Evolutionary conservation across 2,329 filamentous ascomycete species (phyloP), one percentile per base, ranked within the genome.

Genomic region (Fusarium sarcochroum): DNA sequence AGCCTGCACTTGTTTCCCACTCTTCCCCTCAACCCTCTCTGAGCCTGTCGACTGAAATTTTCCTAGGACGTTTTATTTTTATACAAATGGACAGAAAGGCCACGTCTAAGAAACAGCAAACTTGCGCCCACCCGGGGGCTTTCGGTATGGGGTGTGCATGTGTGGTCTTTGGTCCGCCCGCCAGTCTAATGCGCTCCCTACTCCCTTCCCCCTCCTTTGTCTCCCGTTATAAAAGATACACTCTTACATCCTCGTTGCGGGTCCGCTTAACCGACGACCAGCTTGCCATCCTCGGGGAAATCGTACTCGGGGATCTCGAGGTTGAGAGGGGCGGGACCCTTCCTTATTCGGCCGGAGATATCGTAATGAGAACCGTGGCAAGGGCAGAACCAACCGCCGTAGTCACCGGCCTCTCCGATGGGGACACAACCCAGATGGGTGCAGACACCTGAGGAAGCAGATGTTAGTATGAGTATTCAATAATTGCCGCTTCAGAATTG

Each of bases 291-390:
- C 80, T 95, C 92, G 69, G 93, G 90, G 89, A 99, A 98, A 77
- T 93, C 93, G 87, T 98, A 97, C 77, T 83, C 81, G 73, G 95
- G 96, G 74, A 98, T 90, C 86, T 98, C 96, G 80, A 99, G 90
- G 88, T 99, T 99, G 78, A 99, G 89, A 73, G 96, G 96, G 67
- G 96, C 96, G 70, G 96, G 96, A 73, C 96, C 96, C 89, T 93
- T 98, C 87, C 96, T 91, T 89, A 97, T 93, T 84, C 96, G 94
- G 82, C 96, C 96, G 71, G 94, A 98, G 82, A 99, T 98, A 82
- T 99, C 96, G 90, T 99, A 99, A 88, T 99, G 96, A 75, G 94
- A 98, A 83, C 96, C 96, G 89, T 99, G 96, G 92, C 96, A 99
- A 73, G 96, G 96, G 88, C 96, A 99, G 92, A 99, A 99, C 96